A percentile compares a stretch with the other conserved stretches of the same genome.
Conservation (phyloP, 768 basidiomycete species). For the Tephrocybe rancida region DNA sequence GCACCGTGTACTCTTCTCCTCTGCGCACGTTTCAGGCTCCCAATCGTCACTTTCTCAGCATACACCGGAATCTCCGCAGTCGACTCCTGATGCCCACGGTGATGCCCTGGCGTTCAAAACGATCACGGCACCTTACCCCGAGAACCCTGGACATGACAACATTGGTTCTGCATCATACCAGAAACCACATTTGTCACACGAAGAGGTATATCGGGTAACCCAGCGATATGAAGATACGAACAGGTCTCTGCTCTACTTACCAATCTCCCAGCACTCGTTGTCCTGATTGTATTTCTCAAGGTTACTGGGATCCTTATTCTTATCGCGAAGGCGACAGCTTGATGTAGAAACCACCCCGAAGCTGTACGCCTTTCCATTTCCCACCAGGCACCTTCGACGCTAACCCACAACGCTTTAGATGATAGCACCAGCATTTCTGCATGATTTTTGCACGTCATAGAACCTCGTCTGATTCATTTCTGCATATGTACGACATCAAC, state of each 20-base stretch:
- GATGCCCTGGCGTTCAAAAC: not conserved
- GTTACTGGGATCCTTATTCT: constrained; percentile 63
- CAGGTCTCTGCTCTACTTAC: constrained; percentile 40
- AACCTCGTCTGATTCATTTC: not conserved
- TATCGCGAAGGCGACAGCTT: constrained; percentile 55
- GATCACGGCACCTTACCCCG: constrained; percentile 1
- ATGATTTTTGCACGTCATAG: not conserved
- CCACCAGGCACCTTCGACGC: not conserved
- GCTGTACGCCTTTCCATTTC: not conserved
- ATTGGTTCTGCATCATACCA: not conserved
- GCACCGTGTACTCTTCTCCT: constrained; percentile 55
- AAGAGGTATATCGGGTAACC: constrained; percentile 50
- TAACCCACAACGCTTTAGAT: not conserved
- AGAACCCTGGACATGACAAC: not conserved
- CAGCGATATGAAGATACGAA: constrained; percentile 68
- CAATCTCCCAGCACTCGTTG: not conserved
- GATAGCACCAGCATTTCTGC: not conserved
- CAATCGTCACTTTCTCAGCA: not conserved
- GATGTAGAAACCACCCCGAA: constrained; percentile 12
- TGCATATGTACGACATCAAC: constrained; percentile 15
- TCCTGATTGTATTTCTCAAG: constrained; percentile 34
- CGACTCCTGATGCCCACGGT: not conserved
- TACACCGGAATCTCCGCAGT: not conserved
- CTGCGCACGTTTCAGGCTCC: constrained; percentile 4
- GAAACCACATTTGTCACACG: constrained; percentile 1